Percentiles rank a stretch among this genome's conserved stretches.
Conservation (phyloP, 176 grass and related monocot species). For the sorghum (Sorghum bicolor) region Sorghum_bicolor_NCBIv3 NC_012879.2:42933001-42933500, state of each 20-base stretch:
- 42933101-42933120: constrained; percentile 2
- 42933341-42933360: constrained; percentile 70
- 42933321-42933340: constrained; percentile 91
- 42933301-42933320: constrained; percentile 74
- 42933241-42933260: background rate
- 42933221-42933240: background rate
- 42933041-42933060: background rate
- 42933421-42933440: constrained; percentile 3
- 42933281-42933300: constrained; percentile 52
- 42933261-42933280: background rate
- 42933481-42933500: background rate
- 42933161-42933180: background rate
- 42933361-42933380: constrained; percentile 69
- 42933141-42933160: background rate
- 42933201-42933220: background rate
- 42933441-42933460: background rate
- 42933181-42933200: background rate
- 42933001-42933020: background rate
- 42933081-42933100: constrained; percentile 13
- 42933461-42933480: background rate
- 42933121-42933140: constrained; percentile 11
- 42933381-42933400: constrained; percentile 90
- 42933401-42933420: constrained; percentile 35
- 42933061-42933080: constrained; percentile 7
- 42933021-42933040: background rate